Evolutionary conservation across 129 eudicot genomes (phyloP).

Genomic region (Tagetes patula): DNA sequence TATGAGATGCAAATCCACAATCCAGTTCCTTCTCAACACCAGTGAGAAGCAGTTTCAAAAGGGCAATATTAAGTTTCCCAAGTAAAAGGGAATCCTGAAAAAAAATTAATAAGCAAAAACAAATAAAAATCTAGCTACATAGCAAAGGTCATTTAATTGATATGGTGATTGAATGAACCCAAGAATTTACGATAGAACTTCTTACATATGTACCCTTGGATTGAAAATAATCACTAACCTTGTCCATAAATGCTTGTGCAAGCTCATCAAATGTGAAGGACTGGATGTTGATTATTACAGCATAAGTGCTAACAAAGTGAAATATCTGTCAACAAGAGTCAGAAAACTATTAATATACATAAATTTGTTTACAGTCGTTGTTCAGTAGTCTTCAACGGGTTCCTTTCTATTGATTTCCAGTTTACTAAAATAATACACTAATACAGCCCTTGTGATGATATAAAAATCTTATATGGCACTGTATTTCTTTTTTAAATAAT

Average conservation of each 20-base stretch:
- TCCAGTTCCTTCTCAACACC: conserved; percentile 68
- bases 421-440: background rate
- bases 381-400: background rate
- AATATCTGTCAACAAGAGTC: conserved; percentile 56
- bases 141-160: conserved; percentile 16
- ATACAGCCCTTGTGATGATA: background rate
- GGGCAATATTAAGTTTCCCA: conserved; percentile 68
- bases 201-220: conserved; percentile 9
- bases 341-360: conserved; percentile 16
- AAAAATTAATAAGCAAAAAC: conserved; percentile 10
- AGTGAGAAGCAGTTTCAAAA: conserved; percentile 64
- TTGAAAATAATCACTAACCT: conserved; percentile 47
- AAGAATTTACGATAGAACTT: background rate
- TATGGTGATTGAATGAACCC: conserved; percentile 1
- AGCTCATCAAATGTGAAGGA: conserved; percentile 88
- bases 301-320: conserved; percentile 84
- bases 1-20: conserved; percentile 41
- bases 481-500: background rate
- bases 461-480: conserved; percentile 4
- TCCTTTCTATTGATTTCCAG: conserved; percentile 7
- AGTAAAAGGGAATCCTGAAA: conserved; percentile 76
- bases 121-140: background rate
- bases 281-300: conserved; percentile 48
- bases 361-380: conserved; percentile 1
- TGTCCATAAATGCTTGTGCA: conserved; percentile 72